These are phyloP conservation scores for Phellinidium pouzarii DNA, from an alignment of 1,284 basidiomycete genomes.

Conservation along the genomic window DNA sequence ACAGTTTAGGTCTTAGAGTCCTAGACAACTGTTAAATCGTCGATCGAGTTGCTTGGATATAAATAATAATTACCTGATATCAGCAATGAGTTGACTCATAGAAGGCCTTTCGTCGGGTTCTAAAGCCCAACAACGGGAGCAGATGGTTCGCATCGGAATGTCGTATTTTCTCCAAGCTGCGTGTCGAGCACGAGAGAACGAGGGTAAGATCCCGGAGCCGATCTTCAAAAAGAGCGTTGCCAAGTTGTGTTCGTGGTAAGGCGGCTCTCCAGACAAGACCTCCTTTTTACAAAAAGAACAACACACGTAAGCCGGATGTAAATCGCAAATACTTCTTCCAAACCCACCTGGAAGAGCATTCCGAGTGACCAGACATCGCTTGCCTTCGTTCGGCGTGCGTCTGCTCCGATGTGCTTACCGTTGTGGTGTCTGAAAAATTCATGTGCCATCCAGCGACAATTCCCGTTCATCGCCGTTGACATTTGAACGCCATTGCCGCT, in stretches of 20 bases:
- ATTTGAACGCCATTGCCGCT: background rate
- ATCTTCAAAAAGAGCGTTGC: background rate
- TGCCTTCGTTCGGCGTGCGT: background rate
- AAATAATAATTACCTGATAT: no score
- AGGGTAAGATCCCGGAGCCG: background rate
- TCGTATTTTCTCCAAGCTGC: background rate
- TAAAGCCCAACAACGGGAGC: background rate
- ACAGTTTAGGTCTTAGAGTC: no score
- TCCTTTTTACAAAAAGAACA: background rate
- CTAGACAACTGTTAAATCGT: no score
- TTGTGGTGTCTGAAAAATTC: slow-evolving; percentile 1
- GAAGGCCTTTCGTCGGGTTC: background rate
- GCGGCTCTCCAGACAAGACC: background rate
- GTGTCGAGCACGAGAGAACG: background rate
- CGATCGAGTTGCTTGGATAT: no score
- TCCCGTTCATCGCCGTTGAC: background rate
- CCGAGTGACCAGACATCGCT: slow-evolving; percentile 9
- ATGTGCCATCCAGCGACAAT: slow-evolving; percentile 3
- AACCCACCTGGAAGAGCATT: slow-evolving; percentile 3
- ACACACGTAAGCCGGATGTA: no score
- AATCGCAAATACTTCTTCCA: background rate
- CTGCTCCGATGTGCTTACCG: background rate
- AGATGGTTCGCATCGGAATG: background rate
- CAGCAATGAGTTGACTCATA: background rate
- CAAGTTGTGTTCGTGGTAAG: background rate